phyloP scores from a whole-genome alignment of 768 basidiomycete genomes.

The Phaeolepiota aurea region DNA sequence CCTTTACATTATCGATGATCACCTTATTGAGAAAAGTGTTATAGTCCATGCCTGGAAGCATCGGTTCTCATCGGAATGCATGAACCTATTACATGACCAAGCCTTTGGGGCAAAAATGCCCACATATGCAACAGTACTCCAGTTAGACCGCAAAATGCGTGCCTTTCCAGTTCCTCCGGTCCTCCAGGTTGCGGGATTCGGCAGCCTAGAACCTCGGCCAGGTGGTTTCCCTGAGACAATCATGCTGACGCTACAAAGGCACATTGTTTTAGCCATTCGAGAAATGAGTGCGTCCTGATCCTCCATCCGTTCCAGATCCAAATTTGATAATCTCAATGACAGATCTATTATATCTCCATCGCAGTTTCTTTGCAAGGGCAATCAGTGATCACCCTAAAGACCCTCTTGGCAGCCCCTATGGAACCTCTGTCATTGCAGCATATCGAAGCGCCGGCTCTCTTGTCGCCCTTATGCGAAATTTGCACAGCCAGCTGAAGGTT shows the following conservation, averaged over 20 bases:
- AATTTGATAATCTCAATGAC: slow-evolving; percentile 6
- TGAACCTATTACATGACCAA: slow-evolving; percentile 63
- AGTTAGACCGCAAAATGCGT: slow-evolving; percentile 57
- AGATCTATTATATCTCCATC: slow-evolving; percentile 66
- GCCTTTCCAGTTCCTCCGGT: slow-evolving; percentile 60
- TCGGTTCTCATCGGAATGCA: slow-evolving; percentile 58
- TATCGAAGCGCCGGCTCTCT: slow-evolving; percentile 68
- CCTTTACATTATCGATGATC: no score
- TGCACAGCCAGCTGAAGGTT: slow-evolving; percentile 56
- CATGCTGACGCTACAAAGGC: slow-evolving; percentile 53
- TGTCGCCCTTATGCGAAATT: slow-evolving; percentile 61
- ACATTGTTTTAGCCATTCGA: slow-evolving; percentile 59
- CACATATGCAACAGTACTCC: slow-evolving; percentile 58
- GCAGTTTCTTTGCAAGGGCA: slow-evolving; percentile 68
- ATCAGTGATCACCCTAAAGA: slow-evolving; percentile 69
- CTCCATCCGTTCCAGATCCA: slow-evolving; percentile 2
- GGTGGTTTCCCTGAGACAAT: slow-evolving; percentile 38
- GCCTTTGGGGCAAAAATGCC: slow-evolving; percentile 66
- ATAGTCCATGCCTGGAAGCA: slow-evolving; percentile 66
- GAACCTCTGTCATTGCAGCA: slow-evolving; percentile 66
- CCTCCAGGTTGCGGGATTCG: slow-evolving; percentile 63
- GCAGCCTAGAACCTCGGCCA: slow-evolving; percentile 39
- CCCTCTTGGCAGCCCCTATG: slow-evolving; percentile 64
- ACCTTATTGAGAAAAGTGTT: no score
- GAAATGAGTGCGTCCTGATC: slow-evolving; percentile 50